phyloP scores from a whole-genome alignment of 306 rosid genomes.

The Cicer judaicum region DNA sequence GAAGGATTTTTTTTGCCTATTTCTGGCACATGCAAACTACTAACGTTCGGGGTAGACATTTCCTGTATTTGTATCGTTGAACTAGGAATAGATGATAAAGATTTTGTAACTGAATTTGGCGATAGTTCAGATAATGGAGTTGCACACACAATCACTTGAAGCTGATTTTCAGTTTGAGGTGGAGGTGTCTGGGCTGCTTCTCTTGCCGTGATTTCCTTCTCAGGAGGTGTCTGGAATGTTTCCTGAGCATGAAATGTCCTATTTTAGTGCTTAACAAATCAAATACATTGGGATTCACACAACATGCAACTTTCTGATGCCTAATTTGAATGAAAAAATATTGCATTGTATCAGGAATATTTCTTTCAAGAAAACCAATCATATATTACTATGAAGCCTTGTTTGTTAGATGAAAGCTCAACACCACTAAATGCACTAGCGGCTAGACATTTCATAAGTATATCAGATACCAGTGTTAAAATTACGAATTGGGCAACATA shows the following conservation, averaged over 20 bases:
- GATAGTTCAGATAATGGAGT: conserved; percentile 58
- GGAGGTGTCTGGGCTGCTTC: conserved; percentile 48
- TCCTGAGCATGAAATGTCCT: conserved; percentile 54
- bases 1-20: conserved; percentile 52
- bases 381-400: not conserved
- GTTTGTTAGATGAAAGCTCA: not conserved
- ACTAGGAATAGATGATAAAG: conserved; percentile 65
- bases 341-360: not conserved
- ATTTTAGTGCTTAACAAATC: conserved; percentile 42
- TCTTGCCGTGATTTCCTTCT: conserved; percentile 48
- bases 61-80: conserved; percentile 52
- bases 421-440: conserved; percentile 1
- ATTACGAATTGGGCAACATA: not conserved
- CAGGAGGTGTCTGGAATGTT: conserved; percentile 47
- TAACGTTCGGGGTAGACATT: conserved; percentile 46
- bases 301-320: conserved; percentile 31
- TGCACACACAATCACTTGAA: conserved; percentile 52
- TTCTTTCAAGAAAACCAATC: conserved; percentile 39
- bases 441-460: not conserved
- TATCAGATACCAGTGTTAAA: conserved; percentile 11
- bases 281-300: conserved; percentile 19
- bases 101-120: conserved; percentile 81
- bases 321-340: conserved; percentile 11
- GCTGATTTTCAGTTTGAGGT: conserved; percentile 55
- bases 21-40: conserved; percentile 37